Base-by-base conservation (phyloP, 2,329 filamentous ascomycete genomes). In the Arthrinium phaeospermum region DNA sequence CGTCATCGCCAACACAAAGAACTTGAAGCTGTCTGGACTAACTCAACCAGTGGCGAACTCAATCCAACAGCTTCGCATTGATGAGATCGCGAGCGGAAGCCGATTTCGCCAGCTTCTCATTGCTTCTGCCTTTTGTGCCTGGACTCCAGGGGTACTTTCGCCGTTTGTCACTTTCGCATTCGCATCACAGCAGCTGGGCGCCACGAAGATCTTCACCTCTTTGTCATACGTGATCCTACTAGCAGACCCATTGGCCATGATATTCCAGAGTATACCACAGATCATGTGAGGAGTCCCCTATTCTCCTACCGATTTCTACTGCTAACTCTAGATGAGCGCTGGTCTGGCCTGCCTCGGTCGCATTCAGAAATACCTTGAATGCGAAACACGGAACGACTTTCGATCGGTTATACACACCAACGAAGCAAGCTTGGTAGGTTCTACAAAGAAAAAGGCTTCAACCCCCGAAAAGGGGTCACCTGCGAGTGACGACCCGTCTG, bases 21-120 rank as follows among this genome's bases (percentile, higher is more conserved):
- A 80, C 71, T 82, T 85, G 71, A 85, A 84, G 74, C 82, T 85
- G 74, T 82, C 82, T 0, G 83, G 83, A 5, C 75, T 85, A 12
- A 71, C 77, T 7, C 13, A 68, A 47, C 73, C 81, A 0, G 78
- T 82, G 0, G 76, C 78, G 14, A 75, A 79, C 1, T 75, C 80
- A 0, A 75, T 82, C 1, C 75, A 80, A 45, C 79, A 77, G 22
- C 75, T 84, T 0, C 81, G 84, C 2, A 72, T 80, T 5, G 76
- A 81, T 16, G 83, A 85, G 69, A 77, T 85, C 12, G 76, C 73
- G n/a, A 75, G 81, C 1, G 82, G 81, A 27, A 75, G 77, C 7
- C 79, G 78, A 13, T 83, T 83, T 49, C 79, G 83, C 3, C 69
- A 80, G 1, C 74, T 83, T 34, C 77, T 77, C 30, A 79, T 81